These are phyloP conservation scores for Piromyces sp. DNA, from an alignment of 192 early-diverging fungal species.

Conservation along the genomic window DNA sequence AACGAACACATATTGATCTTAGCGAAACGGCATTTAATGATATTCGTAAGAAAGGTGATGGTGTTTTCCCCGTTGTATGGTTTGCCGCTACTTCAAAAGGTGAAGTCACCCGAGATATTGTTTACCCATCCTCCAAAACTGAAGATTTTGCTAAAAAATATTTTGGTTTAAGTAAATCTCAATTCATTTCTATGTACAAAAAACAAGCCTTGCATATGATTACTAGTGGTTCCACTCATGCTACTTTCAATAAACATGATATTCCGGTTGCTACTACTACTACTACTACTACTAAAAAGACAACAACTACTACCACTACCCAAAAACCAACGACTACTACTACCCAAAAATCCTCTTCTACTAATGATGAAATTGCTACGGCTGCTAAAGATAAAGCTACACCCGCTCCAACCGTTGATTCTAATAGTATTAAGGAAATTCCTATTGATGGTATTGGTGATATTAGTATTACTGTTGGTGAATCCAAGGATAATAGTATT, in stretches of 20 bases:
- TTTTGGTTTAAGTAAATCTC: background rate
- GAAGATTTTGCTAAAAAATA: background rate
- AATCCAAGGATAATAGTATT: background rate
- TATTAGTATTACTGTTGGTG: background rate
- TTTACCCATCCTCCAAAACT: background rate
- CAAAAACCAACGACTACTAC: background rate
- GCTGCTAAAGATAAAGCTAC: no score
- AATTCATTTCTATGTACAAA: background rate
- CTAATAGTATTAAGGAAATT: no score
- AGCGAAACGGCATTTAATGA: background rate
- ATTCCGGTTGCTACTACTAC: background rate
- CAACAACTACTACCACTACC: background rate
- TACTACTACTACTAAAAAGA: background rate
- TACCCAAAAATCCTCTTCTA: background rate
- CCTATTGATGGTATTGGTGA: background rate
- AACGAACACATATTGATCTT: background rate
- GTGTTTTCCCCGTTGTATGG: background rate
- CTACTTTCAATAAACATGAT: background rate
- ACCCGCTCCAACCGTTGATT: background rate
- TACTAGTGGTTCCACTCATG: background rate
- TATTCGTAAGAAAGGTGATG: background rate
- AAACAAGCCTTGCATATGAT: background rate
- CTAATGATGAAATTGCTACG: no score
- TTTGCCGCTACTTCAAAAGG: background rate
- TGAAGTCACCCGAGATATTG: background rate